Percentiles rank a stretch among this genome's conserved stretches.
phyloP scores from a whole-genome alignment of 2,329 filamentous ascomycete genomes.

The Sporothrix brunneoviolacea region DNA sequence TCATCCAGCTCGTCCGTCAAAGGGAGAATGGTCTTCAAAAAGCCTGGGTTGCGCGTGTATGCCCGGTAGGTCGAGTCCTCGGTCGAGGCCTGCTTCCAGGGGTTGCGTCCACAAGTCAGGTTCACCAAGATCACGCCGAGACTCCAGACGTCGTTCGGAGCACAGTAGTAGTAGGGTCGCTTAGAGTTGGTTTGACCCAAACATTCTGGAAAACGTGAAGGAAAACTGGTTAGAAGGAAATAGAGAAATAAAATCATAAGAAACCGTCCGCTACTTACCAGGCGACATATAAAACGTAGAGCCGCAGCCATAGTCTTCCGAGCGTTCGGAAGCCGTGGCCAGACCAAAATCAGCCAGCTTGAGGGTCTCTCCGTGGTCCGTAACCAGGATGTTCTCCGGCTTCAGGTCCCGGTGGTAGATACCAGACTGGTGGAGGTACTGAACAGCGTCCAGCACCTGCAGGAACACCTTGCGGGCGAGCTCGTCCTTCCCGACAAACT shows the following conservation, averaged over 20 bases:
- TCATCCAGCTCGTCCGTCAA: slow-evolving; percentile 82
- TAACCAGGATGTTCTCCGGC: slow-evolving; percentile 95
- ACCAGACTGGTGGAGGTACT: slow-evolving; percentile 85
- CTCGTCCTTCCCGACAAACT: slow-evolving; percentile 87
- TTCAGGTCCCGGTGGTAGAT: slow-evolving; percentile 98
- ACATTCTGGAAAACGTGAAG: slow-evolving; percentile 60
- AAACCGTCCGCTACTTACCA: too few species aligned
- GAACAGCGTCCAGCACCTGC: slow-evolving; percentile 92
- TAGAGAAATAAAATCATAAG: neutral
- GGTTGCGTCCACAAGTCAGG: slow-evolving; percentile 94
- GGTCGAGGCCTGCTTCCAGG: slow-evolving; percentile 92
- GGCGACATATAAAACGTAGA: slow-evolving; percentile 99
- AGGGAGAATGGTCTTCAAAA: slow-evolving; percentile 87
- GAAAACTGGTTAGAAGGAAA: slow-evolving; percentile 6
- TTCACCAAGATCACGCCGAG: slow-evolving; percentile 98
- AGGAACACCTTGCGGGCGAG: slow-evolving; percentile 84
- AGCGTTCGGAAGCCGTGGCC: slow-evolving; percentile 74
- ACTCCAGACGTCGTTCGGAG: slow-evolving; percentile 95
- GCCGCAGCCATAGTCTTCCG: slow-evolving; percentile 93
- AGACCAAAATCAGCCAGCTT: slow-evolving; percentile 97
- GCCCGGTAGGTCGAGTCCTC: slow-evolving; percentile 95
- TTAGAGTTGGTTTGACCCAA: slow-evolving; percentile 62
- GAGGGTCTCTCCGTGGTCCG: slow-evolving; percentile 78
- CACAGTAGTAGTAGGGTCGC: slow-evolving; percentile 78
- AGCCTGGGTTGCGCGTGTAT: slow-evolving; percentile 76